Evolutionary conservation across 495 filamentous ascomycete genomes (phyloP).

Genomic region (Aspergillus incahuasiensis): DNA sequence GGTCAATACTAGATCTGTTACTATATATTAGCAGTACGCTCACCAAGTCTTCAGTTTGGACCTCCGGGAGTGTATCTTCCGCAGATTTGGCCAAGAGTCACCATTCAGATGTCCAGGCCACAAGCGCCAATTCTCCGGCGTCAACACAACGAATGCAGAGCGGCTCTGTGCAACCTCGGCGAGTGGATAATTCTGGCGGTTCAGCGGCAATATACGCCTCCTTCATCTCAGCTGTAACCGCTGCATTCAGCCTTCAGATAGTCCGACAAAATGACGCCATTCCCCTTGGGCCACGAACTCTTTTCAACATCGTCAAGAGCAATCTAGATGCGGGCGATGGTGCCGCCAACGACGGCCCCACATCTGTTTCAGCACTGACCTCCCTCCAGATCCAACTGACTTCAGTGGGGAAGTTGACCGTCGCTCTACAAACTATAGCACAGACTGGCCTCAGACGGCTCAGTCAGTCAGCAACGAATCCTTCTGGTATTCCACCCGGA

Average conservation of each 20-base stretch:
- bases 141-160: constrained; percentile 28
- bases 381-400: constrained; percentile 40
- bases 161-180: constrained; percentile 22
- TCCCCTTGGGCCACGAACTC: constrained; percentile 43
- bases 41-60: constrained; percentile 29
- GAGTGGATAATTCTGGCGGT: constrained; percentile 32
- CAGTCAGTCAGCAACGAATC: constrained; percentile 20
- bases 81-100: constrained; percentile 38
- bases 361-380: constrained; percentile 31
- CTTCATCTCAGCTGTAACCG: constrained; percentile 42
- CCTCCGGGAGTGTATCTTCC: constrained; percentile 36
- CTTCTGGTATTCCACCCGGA: constrained; percentile 23
- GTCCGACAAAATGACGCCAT: constrained; percentile 35
- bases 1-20: background rate
- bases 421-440: constrained; percentile 35
- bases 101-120: constrained; percentile 29
- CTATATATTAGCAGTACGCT: background rate
- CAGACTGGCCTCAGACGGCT: constrained; percentile 38
- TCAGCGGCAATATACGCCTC: constrained; percentile 42
- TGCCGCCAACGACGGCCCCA: constrained; percentile 26
- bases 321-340: constrained; percentile 28
- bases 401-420: constrained; percentile 33
- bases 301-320: constrained; percentile 36
- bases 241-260: constrained; percentile 37
- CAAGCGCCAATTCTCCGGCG: constrained; percentile 12